Conservation (phyloP, 2,329 filamentous ascomycete species). For the Paramyrothecium roridum region DNA sequence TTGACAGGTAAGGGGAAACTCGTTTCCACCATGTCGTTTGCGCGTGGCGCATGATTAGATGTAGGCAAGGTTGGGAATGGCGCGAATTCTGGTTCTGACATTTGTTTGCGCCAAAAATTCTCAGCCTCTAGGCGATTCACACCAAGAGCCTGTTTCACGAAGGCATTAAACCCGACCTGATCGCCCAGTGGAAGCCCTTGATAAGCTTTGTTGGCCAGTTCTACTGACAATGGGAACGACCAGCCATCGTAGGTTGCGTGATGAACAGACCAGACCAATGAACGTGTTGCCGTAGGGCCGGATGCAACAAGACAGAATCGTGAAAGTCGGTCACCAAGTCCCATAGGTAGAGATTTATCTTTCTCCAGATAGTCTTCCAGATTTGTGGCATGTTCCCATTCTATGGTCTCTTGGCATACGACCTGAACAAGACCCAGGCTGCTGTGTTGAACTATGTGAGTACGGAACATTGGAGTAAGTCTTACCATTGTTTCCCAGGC, state of each 20-base stretch:
- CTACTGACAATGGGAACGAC: constrained; percentile 13
- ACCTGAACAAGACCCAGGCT: not conserved
- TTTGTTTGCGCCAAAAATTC: constrained; percentile 3
- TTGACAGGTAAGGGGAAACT: not conserved
- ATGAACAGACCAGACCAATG: constrained; percentile 20
- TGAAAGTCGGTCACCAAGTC: constrained; percentile 4
- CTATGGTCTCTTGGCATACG: not conserved
- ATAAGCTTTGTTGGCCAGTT: constrained; percentile 8
- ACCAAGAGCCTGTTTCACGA: constrained; percentile 2
- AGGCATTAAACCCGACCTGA: not conserved
- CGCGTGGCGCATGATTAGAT: constrained; percentile 1
- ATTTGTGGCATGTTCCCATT: not conserved
- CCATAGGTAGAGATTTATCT: constrained; percentile 5
- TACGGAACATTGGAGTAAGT: not conserved
- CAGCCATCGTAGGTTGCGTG: constrained; percentile 26
- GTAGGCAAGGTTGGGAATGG: constrained; percentile 5
- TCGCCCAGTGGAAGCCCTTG: not conserved
- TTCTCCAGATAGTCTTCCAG: not conserved
- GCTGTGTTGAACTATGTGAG: not conserved
- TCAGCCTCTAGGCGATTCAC: not conserved
- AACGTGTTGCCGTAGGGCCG: not conserved
- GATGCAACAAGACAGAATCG: constrained; percentile 3
- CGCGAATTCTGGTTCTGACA: not conserved
- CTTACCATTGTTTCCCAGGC: not conserved
- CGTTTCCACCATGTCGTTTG: not conserved